Conservation (phyloP, 176 grass and related monocot genomes). For the Aegilops tauschii region DNA sequence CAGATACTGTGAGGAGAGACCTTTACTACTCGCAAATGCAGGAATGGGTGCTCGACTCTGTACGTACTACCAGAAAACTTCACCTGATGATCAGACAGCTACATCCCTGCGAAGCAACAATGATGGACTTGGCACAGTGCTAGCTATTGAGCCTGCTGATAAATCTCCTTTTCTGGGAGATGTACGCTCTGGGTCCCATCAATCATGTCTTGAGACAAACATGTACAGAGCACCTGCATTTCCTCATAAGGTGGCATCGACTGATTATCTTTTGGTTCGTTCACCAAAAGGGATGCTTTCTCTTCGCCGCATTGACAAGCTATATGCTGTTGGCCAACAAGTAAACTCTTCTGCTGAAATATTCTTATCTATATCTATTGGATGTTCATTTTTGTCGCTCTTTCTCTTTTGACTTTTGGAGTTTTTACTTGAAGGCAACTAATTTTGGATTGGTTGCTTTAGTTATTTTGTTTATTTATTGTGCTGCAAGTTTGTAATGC, state of each 20-base stretch:
- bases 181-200: slow-evolving; percentile 62
- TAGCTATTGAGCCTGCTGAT: slow-evolving; percentile 79
- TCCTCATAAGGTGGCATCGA: slow-evolving; percentile 71
- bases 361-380: slow-evolving; percentile 11
- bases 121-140: slow-evolving; percentile 68
- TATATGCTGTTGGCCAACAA: slow-evolving; percentile 91
- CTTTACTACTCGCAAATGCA: slow-evolving; percentile 78
- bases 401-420: neutral
- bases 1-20: slow-evolving; percentile 98
- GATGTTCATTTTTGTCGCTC: slow-evolving; percentile 3
- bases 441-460: neutral
- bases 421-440: neutral
- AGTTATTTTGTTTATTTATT: slow-evolving; percentile 7
- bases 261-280: slow-evolving; percentile 94
- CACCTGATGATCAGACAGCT: slow-evolving; percentile 64
- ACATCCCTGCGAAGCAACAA: slow-evolving; percentile 54
- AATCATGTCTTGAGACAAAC: slow-evolving; percentile 88
- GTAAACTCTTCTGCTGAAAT: slow-evolving; percentile 42
- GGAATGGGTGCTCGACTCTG: slow-evolving; percentile 95
- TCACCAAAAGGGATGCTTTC: slow-evolving; percentile 85
- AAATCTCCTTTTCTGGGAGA: slow-evolving; percentile 96
- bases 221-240: slow-evolving; percentile 92
- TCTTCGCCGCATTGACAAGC: slow-evolving; percentile 74
- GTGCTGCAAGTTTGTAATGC: slow-evolving; percentile 9
- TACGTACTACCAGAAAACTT: slow-evolving; percentile 93